A percentile compares a stretch with the other conserved stretches of the same genome.
phyloP scores from a whole-genome alignment of 1,139 yeast genomes.

The Candida sp. region DNA sequence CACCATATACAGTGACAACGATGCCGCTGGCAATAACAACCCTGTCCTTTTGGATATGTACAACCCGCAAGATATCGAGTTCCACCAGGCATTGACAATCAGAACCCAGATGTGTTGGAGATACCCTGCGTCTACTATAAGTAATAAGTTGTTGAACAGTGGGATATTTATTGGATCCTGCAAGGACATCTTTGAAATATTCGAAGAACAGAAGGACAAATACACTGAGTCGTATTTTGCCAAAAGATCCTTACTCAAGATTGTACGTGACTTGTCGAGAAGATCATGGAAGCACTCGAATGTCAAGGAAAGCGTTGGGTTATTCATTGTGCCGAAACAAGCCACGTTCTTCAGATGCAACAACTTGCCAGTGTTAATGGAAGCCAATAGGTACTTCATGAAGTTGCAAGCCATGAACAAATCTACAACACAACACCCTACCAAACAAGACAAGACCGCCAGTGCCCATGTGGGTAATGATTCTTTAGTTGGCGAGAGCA shows the following conservation, averaged over 20 bases:
- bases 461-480: slow-evolving; percentile 89
- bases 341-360: slow-evolving; percentile 78
- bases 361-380: slow-evolving; percentile 82
- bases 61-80: slow-evolving; percentile 64
- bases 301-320: slow-evolving; percentile 62
- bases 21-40: slow-evolving; percentile 52
- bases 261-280: slow-evolving; percentile 86
- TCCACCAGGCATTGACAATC: slow-evolving; percentile 70
- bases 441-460: slow-evolving; percentile 51
- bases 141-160: slow-evolving; percentile 78
- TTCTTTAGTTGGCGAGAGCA: slow-evolving; percentile 68
- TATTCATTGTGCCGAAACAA: slow-evolving; percentile 65
- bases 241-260: slow-evolving; percentile 61
- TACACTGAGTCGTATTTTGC: slow-evolving; percentile 43
- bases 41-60: slow-evolving; percentile 71
- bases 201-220: slow-evolving; percentile 33
- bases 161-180: slow-evolving; percentile 76
- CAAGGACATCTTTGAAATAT: slow-evolving; percentile 46
- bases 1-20: slow-evolving; percentile 47
- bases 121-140: slow-evolving; percentile 76
- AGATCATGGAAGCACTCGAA: slow-evolving; percentile 86
- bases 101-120: slow-evolving; percentile 93
- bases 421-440: slow-evolving; percentile 22
- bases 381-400: slow-evolving; percentile 85
- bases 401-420: slow-evolving; percentile 48